Evolutionary conservation across 2,329 filamentous ascomycete genomes (phyloP), one percentile per base, ranked within the genome.

Genomic region (Stemphylium lycopersici): DNA sequence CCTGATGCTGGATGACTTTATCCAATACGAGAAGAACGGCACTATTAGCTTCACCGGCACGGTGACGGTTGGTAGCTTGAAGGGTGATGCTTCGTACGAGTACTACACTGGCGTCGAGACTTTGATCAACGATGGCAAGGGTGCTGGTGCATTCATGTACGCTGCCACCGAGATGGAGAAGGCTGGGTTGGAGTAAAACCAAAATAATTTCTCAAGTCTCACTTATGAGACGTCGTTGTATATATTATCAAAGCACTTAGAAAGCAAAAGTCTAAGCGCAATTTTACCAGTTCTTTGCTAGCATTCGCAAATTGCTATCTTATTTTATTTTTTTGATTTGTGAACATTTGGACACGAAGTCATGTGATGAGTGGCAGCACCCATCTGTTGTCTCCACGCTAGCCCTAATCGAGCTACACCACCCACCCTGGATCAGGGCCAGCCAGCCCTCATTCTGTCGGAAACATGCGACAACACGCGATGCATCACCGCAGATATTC

Each of bases 21-120:
- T 84, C 3, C 78, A 78, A 8, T 67, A 78, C 38, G 72, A 75
- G 15, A 66, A 62, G 47, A 79, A 83, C 59, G 79, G 79, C 0
- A 82, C 81, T 0, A 61, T 84, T 41, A 77, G 76, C 48, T 84
- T 77, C 70, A 78, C 82, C 56, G 80, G 80, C 1, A 84, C 82
- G 0, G 82, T 84, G 0, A 68, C 74, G 43, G 82, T 84, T 8
- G 81, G 82, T 40, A 82, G 79, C 46, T 61, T 85, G 57, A 78
- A 75, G 58, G 78, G 78, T 10, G 75, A 80, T 57, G 82, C 78
- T 2, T 77, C 75, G 7, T 84, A 82, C 59, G 77, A 82, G 73
- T 78, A 77, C 60, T 77, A 77, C 56, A 71, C 73, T 20, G 61
- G 68, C 20, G 73, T 76, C 10, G 63, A 69, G 8, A 52, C 71